Conservation (phyloP, 2,329 filamentous ascomycete genomes). For the Sporothrix mexicana region DNA sequence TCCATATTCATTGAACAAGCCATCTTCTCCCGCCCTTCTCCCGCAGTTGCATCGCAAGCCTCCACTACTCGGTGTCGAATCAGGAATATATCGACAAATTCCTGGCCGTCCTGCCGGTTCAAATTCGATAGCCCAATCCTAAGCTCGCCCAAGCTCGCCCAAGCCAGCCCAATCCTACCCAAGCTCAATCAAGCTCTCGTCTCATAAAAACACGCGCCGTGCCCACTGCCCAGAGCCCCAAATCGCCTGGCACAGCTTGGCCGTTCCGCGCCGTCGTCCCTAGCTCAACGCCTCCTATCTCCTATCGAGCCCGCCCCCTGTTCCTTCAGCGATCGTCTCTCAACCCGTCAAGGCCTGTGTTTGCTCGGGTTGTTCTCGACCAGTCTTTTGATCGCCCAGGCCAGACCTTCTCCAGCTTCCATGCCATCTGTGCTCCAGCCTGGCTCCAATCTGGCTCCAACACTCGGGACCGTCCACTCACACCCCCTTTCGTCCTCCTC, state of each 20-base stretch:
- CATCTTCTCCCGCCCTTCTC: background rate
- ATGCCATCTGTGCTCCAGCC: constrained; percentile 14
- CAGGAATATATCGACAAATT: constrained; percentile 7
- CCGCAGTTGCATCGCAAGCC: background rate
- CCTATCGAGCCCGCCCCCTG: constrained; percentile 21
- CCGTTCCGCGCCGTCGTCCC: constrained; percentile 17
- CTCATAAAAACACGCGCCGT: constrained; percentile 2
- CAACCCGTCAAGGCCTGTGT: background rate
- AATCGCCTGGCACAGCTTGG: constrained; percentile 13
- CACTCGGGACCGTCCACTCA: constrained; percentile 15
- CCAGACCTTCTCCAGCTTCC: constrained; percentile 28
- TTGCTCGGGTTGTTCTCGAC: constrained; percentile 23
- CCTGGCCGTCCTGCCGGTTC: background rate
- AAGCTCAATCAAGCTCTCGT: constrained; percentile 13
- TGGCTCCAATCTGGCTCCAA: background rate
- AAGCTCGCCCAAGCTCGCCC: background rate
- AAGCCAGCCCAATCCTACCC: background rate
- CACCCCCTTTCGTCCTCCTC: background rate
- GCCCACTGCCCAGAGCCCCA: constrained; percentile 14
- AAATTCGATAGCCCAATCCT: background rate
- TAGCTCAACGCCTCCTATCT: constrained; percentile 18
- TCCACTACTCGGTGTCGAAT: background rate
- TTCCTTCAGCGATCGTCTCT: constrained; percentile 9
- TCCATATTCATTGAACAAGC: background rate
- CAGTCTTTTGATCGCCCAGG: constrained; percentile 26